Base-by-base conservation (phyloP, 805 yeast genomes). In the Limtongia smithiae region DNA sequence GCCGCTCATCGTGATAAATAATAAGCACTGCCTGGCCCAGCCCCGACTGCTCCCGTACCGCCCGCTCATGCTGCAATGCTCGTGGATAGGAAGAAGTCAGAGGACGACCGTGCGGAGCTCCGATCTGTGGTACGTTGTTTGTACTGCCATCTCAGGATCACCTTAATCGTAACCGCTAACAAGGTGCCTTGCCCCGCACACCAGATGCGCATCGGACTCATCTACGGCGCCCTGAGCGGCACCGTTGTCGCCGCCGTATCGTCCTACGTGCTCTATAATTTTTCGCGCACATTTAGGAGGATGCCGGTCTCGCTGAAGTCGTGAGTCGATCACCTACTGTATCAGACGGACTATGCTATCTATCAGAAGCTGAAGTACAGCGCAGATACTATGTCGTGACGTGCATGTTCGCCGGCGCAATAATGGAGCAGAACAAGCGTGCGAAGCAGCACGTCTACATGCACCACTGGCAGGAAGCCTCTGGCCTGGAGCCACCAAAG, bases 401-500 rank as follows among this genome's bases (percentile, higher is more conserved):
- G 12, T 37, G 45, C 15, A 39, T 52, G 3, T 33, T 41, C 18
- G 41, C 30, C 12, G 54, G 43, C 15, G 54, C 40, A 11, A 34
- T 49, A 28, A 31, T 41, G 15, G 50, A 52, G 36, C 56, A 52
- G 21, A 34, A 27, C 24, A 44, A 39, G 17, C 44, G 43, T 9
- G 54, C 48, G 5, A 44, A 42, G 33, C 44, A 44, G 28, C 31
- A 52, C 30, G 32, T 41, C 1, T 51, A 41, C 30, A 18, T 48
- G 11, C 24, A 51, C 15, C 39, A 43, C 11, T 51, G 49, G 48
- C 44, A 50, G 33, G 48, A 44, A 20, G 34, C 27, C 11, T 20
- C 20, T 7, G 48, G 48, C 12, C 24, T 28, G 24, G 39, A 43
- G 14, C 43, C 43, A 11, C 44, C 48, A 28, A 35, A 35, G 11